Evolutionary conservation across 495 filamentous ascomycete species (phyloP), one percentile per base, ranked within the genome.

Genomic region (Elaphomyces granulatus): DNA sequence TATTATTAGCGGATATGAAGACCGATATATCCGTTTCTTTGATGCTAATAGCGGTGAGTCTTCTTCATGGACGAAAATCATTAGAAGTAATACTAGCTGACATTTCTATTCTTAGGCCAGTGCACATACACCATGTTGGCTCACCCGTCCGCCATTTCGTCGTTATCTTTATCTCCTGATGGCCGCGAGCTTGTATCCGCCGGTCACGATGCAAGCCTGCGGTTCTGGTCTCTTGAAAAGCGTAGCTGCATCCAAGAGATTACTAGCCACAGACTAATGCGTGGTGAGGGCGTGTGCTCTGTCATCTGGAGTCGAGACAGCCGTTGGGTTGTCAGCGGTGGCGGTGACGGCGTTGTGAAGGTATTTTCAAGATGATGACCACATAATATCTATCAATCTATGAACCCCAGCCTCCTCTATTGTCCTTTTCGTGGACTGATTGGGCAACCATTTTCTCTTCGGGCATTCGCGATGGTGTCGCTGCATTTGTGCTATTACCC

Each of bases 71-170:
- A n/a, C n/a, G n/a, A n/a, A n/a, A n/a, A n/a, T n/a, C n/a, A n/a
- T n/a, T n/a, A n/a, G n/a, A n/a, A n/a, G n/a, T n/a, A n/a, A n/a
- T n/a, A n/a, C 18, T 36, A 44, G 48, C 64, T 67, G 55, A 74
- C 32, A 18, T 15, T 28, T 40, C 3, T 3, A 20, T n/a, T 32
- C 37, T 8, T 49, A 98, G 90, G 90, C 45, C 92, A 96, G 90
- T 94, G 87, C 65, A 94, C 92, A 12, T 98, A 96, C 59, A 87
- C 78, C 47, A 96, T 98, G 90, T 77, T 95, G 41, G 90, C 90
- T 2, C 90, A 98, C 54, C 84, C 88, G 2, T 79, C 86, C 2
- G 77, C 90, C 30, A 94, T 96, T 49, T 87, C 90, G 10, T 75
- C 83, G 9, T 74, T 98, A 12, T 87, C 83, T 0, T 72, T 98